Evolutionary conservation across 306 rosid genomes (phyloP).

Genomic region (Dicorynia guianensis): DNA sequence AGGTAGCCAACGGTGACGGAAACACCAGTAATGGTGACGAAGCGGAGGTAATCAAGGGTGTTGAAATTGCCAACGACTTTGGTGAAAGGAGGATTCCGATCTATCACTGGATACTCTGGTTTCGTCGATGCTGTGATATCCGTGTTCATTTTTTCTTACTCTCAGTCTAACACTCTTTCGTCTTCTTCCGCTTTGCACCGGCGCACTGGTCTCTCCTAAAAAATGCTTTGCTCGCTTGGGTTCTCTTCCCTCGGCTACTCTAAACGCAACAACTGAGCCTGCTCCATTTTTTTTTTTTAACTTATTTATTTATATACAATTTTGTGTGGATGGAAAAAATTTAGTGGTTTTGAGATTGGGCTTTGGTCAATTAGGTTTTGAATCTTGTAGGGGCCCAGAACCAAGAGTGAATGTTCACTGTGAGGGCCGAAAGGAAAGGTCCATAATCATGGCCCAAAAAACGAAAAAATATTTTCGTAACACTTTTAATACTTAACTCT

Average conservation of each 20-base stretch:
- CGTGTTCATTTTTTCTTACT: conserved; percentile 69
- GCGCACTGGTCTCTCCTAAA: background rate
- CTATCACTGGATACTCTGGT: conserved; percentile 86
- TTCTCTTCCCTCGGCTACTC: background rate
- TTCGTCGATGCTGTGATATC: conserved; percentile 89
- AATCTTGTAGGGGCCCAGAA: no score
- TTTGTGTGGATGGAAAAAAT: no score
- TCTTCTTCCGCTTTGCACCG: background rate
- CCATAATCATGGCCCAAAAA: no score
- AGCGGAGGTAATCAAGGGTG: conserved; percentile 86
- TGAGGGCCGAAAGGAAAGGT: no score
- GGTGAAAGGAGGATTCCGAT: conserved; percentile 96
- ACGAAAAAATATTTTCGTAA: no score
- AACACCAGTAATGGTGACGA: conserved; percentile 84
- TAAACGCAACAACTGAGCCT: no score
- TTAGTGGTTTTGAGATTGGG: no score
- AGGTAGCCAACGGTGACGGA: conserved; percentile 97
- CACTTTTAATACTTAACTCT: no score
- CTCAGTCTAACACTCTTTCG: background rate
- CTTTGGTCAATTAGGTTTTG: no score
- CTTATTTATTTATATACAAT: no score
- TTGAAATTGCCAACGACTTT: conserved; percentile 84
- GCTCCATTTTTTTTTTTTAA: no score
- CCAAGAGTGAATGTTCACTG: no score
- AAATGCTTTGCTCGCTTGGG: background rate